Percentiles rank a stretch among this genome's conserved stretches.
phyloP scores from a whole-genome alignment of 2,329 filamentous ascomycete species.

The Trichophyton simii region DNA sequence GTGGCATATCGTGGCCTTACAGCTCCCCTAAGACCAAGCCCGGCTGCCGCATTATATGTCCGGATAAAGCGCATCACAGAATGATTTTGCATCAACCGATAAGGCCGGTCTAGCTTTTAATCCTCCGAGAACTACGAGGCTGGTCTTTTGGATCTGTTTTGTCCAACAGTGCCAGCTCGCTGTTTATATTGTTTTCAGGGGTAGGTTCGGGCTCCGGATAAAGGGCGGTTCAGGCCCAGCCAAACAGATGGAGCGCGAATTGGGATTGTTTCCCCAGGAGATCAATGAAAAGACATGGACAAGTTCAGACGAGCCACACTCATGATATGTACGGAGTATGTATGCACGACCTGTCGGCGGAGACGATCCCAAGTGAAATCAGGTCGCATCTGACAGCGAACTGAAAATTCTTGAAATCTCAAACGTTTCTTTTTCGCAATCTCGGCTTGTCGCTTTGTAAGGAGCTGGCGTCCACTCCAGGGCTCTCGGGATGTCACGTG shows the following conservation, averaged over 20 bases:
- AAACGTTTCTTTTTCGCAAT: not conserved
- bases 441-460: not conserved
- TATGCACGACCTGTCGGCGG: not conserved
- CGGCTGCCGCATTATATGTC: slow-evolving; percentile 3
- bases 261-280: not conserved
- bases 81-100: not conserved
- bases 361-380: not conserved
- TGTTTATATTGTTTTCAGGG: not conserved
- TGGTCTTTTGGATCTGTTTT: not conserved
- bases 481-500: not conserved
- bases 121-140: not conserved
- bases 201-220: not conserved
- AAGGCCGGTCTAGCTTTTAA: not conserved
- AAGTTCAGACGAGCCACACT: not conserved
- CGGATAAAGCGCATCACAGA: slow-evolving; percentile 8
- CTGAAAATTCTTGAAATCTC: not conserved
- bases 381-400: not conserved
- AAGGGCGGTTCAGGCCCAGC: not conserved
- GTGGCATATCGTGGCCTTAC: slow-evolving; percentile 6
- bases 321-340: not conserved
- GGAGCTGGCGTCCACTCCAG: no score
- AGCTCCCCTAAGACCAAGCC: slow-evolving; percentile 5
- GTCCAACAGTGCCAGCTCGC: not conserved
- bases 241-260: not conserved
- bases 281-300: not conserved